Base-by-base conservation (phyloP, 208 protist genomes). In the Wallacemonas rigidus region DNA sequence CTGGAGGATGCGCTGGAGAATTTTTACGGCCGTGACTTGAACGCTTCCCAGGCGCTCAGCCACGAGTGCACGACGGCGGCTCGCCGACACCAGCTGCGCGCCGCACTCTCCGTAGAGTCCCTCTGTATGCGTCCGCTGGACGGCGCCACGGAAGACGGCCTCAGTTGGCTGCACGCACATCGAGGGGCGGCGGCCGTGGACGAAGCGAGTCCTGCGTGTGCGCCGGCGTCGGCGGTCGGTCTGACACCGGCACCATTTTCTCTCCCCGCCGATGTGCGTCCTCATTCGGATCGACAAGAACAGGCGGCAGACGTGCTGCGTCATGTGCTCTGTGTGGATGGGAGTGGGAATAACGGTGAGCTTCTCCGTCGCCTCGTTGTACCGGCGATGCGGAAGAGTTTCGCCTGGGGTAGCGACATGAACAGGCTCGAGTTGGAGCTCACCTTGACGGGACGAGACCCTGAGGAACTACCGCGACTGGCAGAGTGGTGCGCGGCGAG, bases 381-480 rank as follows among this genome's bases (percentile, higher is more conserved):
- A 51, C 81, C 86, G 1, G 71, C 87, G 53, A 38, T 95, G 43
- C 75, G 69, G 39, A 74, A 74, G n/a, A 53, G 83, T 26, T 40
- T 82, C 36, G 2, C 71, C 35, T 70, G 76, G 7, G 70, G 74
- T 35, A 77, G 51, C 38, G 38, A 40, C 45, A 67, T 76, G 7
- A 69, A 90, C 54, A 63, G 79, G 1, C 60, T 95, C 26, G 83
- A 95, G 77, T 51, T 93, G 39, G 88, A 95, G 69, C 79, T 95
- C 51, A 93, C 87, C 9, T 65, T 92, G 40, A 86, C 77, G 41
- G 90, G 90, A 9, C 58, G 71, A 6, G 57, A 82, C 9, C 3
- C 53, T 17, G 70, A 64, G n/a, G 87, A 95, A 70, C 57, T 95
- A 40, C 54, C 69, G 61, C 69, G 83, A 54, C 78, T 95, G 51